Evolutionary conservation across 2,329 filamentous ascomycete genomes (phyloP).

Genomic region (Neonectria hederae): DNA sequence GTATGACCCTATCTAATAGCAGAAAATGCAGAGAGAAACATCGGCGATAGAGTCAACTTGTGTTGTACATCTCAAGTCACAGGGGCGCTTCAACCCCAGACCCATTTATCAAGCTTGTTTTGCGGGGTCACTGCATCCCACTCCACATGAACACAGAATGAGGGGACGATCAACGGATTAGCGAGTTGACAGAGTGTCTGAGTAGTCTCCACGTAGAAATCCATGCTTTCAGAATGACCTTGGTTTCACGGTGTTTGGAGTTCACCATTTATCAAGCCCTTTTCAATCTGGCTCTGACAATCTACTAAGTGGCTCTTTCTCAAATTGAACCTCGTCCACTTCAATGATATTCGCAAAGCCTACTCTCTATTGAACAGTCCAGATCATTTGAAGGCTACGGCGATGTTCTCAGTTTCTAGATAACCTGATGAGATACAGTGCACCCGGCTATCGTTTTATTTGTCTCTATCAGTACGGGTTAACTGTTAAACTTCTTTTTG

Average conservation of each 20-base stretch:
- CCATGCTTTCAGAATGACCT: no score
- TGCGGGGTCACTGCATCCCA: slow-evolving; percentile 12
- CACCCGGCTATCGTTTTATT: no score
- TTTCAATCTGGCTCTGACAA: neutral
- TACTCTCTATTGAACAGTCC: no score
- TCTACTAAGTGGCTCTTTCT: no score
- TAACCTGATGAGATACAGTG: no score
- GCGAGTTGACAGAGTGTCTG: neutral
- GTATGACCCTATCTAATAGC: neutral
- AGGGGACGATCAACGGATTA: slow-evolving; percentile 4
- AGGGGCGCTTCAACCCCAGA: neutral
- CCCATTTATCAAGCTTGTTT: slow-evolving; percentile 7
- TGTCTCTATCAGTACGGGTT: no score
- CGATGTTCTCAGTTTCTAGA: no score
- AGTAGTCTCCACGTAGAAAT: neutral
- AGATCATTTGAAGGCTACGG: no score
- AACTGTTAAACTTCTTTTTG: no score
- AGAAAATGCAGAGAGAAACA: neutral
- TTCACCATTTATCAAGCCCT: neutral
- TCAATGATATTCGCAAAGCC: no score
- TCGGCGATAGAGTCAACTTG: neutral
- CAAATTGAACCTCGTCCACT: no score
- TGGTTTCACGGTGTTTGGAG: neutral
- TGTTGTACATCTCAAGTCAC: neutral
- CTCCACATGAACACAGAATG: slow-evolving; percentile 17